A percentile compares a stretch with the other conserved stretches of the same genome.
These are phyloP conservation scores for Cercospora nicotianae DNA, from an alignment of 2,329 filamentous ascomycete species.

Conservation along the genomic window DNA sequence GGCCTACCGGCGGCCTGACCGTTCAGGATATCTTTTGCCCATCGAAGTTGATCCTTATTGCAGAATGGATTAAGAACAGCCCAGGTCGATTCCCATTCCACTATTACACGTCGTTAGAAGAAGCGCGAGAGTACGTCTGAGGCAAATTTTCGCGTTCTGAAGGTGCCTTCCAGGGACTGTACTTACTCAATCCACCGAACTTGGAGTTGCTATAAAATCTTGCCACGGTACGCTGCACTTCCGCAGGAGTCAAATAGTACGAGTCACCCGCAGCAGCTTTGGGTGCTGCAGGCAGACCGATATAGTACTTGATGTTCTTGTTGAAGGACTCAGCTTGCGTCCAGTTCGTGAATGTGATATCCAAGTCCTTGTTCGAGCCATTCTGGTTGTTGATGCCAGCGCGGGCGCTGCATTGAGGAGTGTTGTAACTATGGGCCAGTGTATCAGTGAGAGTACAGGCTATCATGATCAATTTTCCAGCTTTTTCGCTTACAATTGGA, in stretches of 20 bases:
- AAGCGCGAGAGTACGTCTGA: too few relatives aligned
- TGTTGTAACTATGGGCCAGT: slow-evolving; percentile 41
- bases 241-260: slow-evolving; percentile 49
- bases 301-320: slow-evolving; percentile 52
- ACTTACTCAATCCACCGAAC: slow-evolving; percentile 56
- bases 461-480: neutral
- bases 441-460: neutral
- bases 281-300: slow-evolving; percentile 49
- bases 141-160: too few relatives aligned
- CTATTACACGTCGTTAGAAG: too few relatives aligned
- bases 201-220: slow-evolving; percentile 43
- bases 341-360: slow-evolving; percentile 28
- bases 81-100: slow-evolving; percentile 59
- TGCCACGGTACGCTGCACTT: slow-evolving; percentile 50
- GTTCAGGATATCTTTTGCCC: slow-evolving; percentile 50
- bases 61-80: slow-evolving; percentile 40
- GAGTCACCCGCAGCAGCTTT: slow-evolving; percentile 34
- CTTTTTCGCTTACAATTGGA: slow-evolving; percentile 39
- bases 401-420: slow-evolving; percentile 50
- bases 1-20: slow-evolving; percentile 4
- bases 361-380: slow-evolving; percentile 30
- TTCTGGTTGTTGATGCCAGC: slow-evolving; percentile 42
- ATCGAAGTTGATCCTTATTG: slow-evolving; percentile 47
- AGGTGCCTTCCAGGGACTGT: neutral
- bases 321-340: slow-evolving; percentile 48